Percentiles rank a stretch among this genome's conserved stretches.
Conservation (phyloP, 1,139 yeast species). For the Debaryomyces robertsiae region DNA sequence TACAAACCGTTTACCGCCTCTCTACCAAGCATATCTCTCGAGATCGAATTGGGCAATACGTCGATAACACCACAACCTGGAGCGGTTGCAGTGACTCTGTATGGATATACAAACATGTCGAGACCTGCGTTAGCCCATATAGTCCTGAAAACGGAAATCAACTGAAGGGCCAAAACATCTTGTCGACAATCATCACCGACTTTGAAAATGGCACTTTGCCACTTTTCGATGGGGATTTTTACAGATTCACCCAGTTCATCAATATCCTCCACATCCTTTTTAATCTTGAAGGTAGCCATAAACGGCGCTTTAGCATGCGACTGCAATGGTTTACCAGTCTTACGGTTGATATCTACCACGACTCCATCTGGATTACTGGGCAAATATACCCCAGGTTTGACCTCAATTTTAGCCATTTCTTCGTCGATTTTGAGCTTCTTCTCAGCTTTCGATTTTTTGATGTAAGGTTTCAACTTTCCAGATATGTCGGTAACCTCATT, state of each 20-base stretch:
- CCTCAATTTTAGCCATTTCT: slow-evolving; percentile 81
- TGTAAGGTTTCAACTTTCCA: slow-evolving; percentile 90
- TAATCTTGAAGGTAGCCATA: slow-evolving; percentile 91
- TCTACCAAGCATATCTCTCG: slow-evolving; percentile 98
- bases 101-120: slow-evolving; percentile 88
- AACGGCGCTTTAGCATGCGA: slow-evolving; percentile 99
- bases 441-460: slow-evolving; percentile 92
- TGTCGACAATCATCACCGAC: slow-evolving; percentile 99
- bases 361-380: slow-evolving; percentile 97
- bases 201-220: slow-evolving; percentile 97
- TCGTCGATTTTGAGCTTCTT: slow-evolving; percentile 95
- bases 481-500: slow-evolving; percentile 90
- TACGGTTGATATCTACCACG: slow-evolving; percentile 88
- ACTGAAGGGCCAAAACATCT: slow-evolving; percentile 90
- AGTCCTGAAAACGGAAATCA: slow-evolving; percentile 87
- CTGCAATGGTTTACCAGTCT: slow-evolving; percentile 94
- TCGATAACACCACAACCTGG: slow-evolving; percentile 99
- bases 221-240: slow-evolving; percentile 49
- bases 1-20: slow-evolving; percentile 97
- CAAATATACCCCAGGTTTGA: slow-evolving; percentile 83
- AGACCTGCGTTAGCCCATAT: slow-evolving; percentile 88
- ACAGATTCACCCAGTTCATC: slow-evolving; percentile 46
- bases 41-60: slow-evolving; percentile 90
- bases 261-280: slow-evolving; percentile 51
- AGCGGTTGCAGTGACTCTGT: slow-evolving; percentile 96